Conservation (phyloP, 75 land plant genomes). For the Azolla pinnata region DNA sequence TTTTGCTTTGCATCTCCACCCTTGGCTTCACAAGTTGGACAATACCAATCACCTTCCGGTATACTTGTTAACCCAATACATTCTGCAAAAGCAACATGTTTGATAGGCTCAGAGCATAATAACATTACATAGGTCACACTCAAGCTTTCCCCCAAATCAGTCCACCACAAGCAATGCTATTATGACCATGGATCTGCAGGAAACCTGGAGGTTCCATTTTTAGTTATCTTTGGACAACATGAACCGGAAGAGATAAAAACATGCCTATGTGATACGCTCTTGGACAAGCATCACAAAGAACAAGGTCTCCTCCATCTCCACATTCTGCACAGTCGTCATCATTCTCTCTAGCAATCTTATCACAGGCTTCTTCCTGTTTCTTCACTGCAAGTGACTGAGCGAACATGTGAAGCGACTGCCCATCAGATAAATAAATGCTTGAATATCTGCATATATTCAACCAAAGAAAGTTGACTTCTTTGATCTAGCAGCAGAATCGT, state of each 20-base stretch:
- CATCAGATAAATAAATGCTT: constrained; percentile 69
- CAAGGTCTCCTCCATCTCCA: constrained; percentile 63
- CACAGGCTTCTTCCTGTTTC: constrained; percentile 18
- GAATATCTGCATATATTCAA: constrained; percentile 43
- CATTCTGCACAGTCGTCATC: constrained; percentile 61
- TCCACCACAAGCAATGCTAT: no score
- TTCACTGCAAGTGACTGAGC: constrained; percentile 46
- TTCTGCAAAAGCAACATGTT: constrained; percentile 24
- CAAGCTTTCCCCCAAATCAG: background rate
- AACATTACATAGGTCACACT: no score
- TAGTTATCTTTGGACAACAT: no score
- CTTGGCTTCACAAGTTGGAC: constrained; percentile 40
- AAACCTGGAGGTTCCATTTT: no score
- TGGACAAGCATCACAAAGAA: constrained; percentile 60
- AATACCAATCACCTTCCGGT: constrained; percentile 48
- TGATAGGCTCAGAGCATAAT: background rate
- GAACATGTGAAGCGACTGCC: constrained; percentile 61
- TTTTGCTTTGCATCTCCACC: constrained; percentile 8
- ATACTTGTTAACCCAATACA: constrained; percentile 35
- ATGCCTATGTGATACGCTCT: constrained; percentile 59
- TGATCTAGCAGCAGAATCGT: no score
- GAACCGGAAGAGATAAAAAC: background rate
- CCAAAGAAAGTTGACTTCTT: background rate
- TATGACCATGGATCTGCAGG: no score
- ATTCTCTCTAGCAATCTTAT: constrained; percentile 19